Conservation (phyloP, 2,329 filamentous ascomycete genomes). For the Calonectria pseudoturangicola region DNA sequence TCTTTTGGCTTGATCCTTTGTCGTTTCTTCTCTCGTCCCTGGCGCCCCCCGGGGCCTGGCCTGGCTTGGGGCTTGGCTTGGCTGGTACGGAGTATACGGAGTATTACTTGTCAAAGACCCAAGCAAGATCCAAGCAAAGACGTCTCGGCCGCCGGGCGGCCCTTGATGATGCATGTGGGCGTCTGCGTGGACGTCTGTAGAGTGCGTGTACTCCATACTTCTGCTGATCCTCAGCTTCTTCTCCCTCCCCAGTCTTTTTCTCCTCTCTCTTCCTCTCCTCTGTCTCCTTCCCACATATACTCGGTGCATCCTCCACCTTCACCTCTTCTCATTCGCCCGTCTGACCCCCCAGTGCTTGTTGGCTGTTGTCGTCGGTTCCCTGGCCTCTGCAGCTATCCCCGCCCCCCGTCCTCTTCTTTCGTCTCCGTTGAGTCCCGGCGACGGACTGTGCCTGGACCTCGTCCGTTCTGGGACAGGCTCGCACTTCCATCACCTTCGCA, state of each 20-base stretch:
- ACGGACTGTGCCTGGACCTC: slow-evolving; percentile 25
- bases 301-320: slow-evolving; percentile 38
- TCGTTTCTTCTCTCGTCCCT: slow-evolving; percentile 30
- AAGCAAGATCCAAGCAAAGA: slow-evolving; percentile 45
- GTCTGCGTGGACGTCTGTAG: slow-evolving; percentile 50
- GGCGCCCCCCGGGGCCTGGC: slow-evolving; percentile 25
- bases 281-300: slow-evolving; percentile 46
- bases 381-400: slow-evolving; percentile 41
- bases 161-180: slow-evolving; percentile 55
- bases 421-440: slow-evolving; percentile 28
- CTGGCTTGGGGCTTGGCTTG: slow-evolving; percentile 19
- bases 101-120: slow-evolving; percentile 43
- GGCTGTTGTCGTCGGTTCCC: slow-evolving; percentile 45
- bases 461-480: slow-evolving; percentile 37
- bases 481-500: slow-evolving; percentile 25
- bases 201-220: slow-evolving; percentile 50
- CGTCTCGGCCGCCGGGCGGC: slow-evolving; percentile 50
- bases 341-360: slow-evolving; percentile 35
- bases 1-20: slow-evolving; percentile 30
- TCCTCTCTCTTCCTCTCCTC: slow-evolving; percentile 42
- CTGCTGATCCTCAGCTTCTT: slow-evolving; percentile 46
- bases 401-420: slow-evolving; percentile 28
- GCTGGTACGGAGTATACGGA: slow-evolving; percentile 31
- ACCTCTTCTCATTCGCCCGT: slow-evolving; percentile 45
- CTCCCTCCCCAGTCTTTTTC: slow-evolving; percentile 39